Conservation (phyloP, 495 filamentous ascomycete genomes). For the Xylaria intraflava region DNA sequence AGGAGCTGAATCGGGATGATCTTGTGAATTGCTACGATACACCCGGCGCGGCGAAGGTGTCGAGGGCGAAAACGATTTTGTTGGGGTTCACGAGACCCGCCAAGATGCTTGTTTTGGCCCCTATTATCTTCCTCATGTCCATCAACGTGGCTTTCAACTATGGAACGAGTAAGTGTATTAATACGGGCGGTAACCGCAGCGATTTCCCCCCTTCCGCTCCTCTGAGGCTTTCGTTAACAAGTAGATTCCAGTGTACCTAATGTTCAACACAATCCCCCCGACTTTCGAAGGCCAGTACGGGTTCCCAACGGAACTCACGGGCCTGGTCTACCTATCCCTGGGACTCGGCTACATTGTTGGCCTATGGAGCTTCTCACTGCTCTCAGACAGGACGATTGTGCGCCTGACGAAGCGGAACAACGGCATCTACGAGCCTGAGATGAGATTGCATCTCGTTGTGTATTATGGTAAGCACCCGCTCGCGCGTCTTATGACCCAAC, state of each 20-base stretch:
- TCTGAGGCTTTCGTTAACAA: neutral
- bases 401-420: conserved; percentile 39
- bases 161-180: conserved; percentile 40
- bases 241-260: conserved; percentile 51
- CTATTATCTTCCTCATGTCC: conserved; percentile 62
- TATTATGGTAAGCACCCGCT: conserved; percentile 21
- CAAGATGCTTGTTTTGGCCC: conserved; percentile 51
- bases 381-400: conserved; percentile 40
- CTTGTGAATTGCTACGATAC: conserved; percentile 30
- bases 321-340: conserved; percentile 39
- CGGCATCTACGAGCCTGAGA: conserved; percentile 51
- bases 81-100: conserved; percentile 44
- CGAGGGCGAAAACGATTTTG: conserved; percentile 20
- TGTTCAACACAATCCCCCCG: conserved; percentile 61
- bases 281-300: conserved; percentile 51
- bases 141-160: conserved; percentile 70
- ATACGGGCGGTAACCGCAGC: neutral
- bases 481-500: neutral
- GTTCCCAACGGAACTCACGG: conserved; percentile 27
- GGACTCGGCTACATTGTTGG: conserved; percentile 37
- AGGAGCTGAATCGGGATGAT: conserved; percentile 27
- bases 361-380: conserved; percentile 24
- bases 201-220: neutral
- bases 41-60: conserved; percentile 8
- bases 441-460: conserved; percentile 37